A percentile compares a stretch with the other conserved stretches of the same genome.
These are phyloP conservation scores for Chaetomium globosum DNA, from an alignment of 2,329 filamentous ascomycete species.

Conservation along the genomic window DNA sequence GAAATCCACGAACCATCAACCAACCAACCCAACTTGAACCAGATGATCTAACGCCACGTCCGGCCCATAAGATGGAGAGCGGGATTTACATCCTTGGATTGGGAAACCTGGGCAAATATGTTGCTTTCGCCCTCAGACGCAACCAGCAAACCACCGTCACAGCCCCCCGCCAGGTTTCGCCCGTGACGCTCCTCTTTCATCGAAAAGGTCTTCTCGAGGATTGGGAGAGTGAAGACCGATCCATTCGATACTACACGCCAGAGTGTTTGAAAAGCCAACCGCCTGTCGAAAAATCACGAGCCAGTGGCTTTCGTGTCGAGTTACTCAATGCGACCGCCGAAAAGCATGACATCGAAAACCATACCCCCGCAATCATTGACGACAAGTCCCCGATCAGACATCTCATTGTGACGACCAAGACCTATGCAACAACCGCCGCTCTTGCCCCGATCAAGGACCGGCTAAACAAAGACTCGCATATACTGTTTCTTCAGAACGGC, in stretches of 20 bases:
- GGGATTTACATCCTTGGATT: slow-evolving; percentile 28
- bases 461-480: slow-evolving; percentile 46
- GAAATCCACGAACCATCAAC: no score
- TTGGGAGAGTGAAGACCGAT: slow-evolving; percentile 13
- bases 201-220: not conserved
- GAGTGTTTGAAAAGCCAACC: no score
- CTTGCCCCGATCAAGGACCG: slow-evolving; percentile 18
- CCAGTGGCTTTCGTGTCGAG: slow-evolving; percentile 17
- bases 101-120: slow-evolving; percentile 30
- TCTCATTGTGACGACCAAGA: slow-evolving; percentile 67
- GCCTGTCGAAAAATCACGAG: not conserved
- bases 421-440: slow-evolving; percentile 44
- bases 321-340: not conserved
- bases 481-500: slow-evolving; percentile 73
- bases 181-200: slow-evolving; percentile 26
- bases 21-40: not conserved
- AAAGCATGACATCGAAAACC: not conserved
- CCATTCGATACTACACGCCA: slow-evolving; percentile 15
- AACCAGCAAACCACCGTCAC: not conserved
- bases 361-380: not conserved
- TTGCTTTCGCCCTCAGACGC: slow-evolving; percentile 24
- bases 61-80: not conserved
- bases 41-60: not conserved
- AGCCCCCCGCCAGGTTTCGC: not conserved
- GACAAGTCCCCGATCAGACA: slow-evolving; percentile 54